Evolutionary conservation across 2,329 filamentous ascomycete genomes (phyloP).

Genomic region (Penicillium sp.): DNA sequence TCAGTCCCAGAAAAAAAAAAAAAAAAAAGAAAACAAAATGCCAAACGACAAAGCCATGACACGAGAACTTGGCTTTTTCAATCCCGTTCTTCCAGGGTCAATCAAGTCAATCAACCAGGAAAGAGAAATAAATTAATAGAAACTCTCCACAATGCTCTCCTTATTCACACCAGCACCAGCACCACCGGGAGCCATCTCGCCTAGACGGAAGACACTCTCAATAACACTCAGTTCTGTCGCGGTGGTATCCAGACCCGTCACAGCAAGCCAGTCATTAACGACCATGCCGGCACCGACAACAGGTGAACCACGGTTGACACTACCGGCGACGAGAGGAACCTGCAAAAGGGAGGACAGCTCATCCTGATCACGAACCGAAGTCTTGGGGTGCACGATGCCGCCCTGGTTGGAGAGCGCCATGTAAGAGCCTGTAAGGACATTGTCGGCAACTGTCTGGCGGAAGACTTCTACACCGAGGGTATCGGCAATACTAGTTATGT

Average conservation of each 20-base stretch:
- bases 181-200: constrained; percentile 66
- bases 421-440: constrained; percentile 92
- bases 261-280: constrained; percentile 95
- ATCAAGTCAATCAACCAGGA: too few species aligned
- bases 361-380: constrained; percentile 94
- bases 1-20: not conserved
- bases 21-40: not conserved
- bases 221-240: constrained; percentile 96
- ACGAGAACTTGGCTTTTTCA: too few species aligned
- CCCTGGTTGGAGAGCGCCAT: constrained; percentile 95
- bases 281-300: constrained; percentile 98
- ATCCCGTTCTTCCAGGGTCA: too few species aligned
- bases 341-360: constrained; percentile 89
- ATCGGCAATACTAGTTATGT: constrained; percentile 82
- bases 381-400: constrained; percentile 95
- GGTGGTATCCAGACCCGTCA: constrained; percentile 88
- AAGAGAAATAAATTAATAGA: constrained; percentile 62
- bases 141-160: constrained; percentile 98
- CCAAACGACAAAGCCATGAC: not conserved
- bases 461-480: constrained; percentile 61
- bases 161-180: constrained; percentile 63
- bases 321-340: constrained; percentile 90
- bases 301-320: constrained; percentile 84
- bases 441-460: constrained; percentile 88
- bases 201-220: constrained; percentile 90